Base-by-base conservation (phyloP, 176 grass and related monocot genomes). In the Otatea glauca region DNA sequence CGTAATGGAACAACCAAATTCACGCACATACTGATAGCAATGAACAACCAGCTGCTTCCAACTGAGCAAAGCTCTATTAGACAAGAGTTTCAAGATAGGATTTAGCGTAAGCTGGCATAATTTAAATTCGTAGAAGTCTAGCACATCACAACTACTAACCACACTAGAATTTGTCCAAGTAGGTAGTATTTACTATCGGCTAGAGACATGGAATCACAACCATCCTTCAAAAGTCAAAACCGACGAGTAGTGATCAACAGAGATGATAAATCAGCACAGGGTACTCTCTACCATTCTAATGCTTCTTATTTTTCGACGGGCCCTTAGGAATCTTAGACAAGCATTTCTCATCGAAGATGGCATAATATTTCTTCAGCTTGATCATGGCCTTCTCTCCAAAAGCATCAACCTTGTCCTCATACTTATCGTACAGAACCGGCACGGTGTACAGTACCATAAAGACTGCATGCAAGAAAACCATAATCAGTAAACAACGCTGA, bases 401-500 rank as follows among this genome's bases (percentile, higher is more conserved):
- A 18, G 79, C 50, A 72, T 98, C 96, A 18, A 98, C 69, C 77
- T 93, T 95, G 65, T 95, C 96, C 73, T 98, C 96, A 1, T 98
- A 85, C 80, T 95, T 98, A 54, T 98, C 96, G 11, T 98, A 98
- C 73, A 98, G 77, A 76, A 95, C 89, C 1, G 96, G 96, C 39
- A 98, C 71, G 11, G 93, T 98, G 82, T 95, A 89, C 11, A 97
- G 76, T 38, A 88, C 87, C 69, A 98, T 92, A 65, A 98, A 98
- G 70, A 85, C 96, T 98, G 89, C 82, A 77, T 49, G 44, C 4
- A 89, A 78, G 35, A 71, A 88, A 81, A 12, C 0, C 2, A 38
- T 18, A 45, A 85, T 76, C 39, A 4, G 18, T 47, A 50, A 86
- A 85, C 0, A 17, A n/a, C 77, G 42, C 48, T 68, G 49, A 73